Evolutionary conservation across 306 rosid genomes (phyloP), one percentile per base, ranked within the genome.

Genomic region (Quercus agrifolia): DNA sequence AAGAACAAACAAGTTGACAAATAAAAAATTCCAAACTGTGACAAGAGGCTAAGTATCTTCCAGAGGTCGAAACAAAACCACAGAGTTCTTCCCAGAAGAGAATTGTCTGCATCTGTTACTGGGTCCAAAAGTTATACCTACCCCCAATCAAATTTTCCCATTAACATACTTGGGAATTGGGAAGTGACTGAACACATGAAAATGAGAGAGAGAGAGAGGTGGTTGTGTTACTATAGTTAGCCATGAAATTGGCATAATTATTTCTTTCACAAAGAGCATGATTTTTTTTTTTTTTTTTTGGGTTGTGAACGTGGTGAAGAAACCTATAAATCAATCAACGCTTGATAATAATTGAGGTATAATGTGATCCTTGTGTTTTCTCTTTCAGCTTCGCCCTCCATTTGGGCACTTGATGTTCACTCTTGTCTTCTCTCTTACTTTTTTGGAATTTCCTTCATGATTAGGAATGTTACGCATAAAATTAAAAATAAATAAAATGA

Each of bases 181-280:
- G 5, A 55, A 83, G 77, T 80, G 80, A 75, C 70, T 11, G 31
- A 76, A 81, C 33, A 74, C 80, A 76, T 76, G 80, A 61, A 54
- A 58, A 31, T 55, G 57, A 63, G 71, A 33, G 64, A 70, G 41
- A 12, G 41, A 35, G 44, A 38, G 44, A 38, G 44, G 12, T 56
- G 7, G 49, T 63, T 82, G 83, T 77, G 74, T 72, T 79, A 57
- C 85, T 67, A 74, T 74, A 63, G 74, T 82, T 82, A 19, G 77
- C 28, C 15, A 71, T 13, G n/a, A 33, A 63, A 31, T 68, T 62
- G 19, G 79, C 74, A 62, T 77, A 82, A 75, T 85, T 87, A 77
- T 84, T 62, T 9, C 33, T 14, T n/a, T 27, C 8, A 30, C 54
- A 49, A 2, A 49, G 54, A 49, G 17, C 54, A 49, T 49, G 54